A percentile compares a stretch with the other conserved stretches of the same genome.
Conservation (phyloP, 768 basidiomycete species). For the Lactarius evosmus region DNA sequence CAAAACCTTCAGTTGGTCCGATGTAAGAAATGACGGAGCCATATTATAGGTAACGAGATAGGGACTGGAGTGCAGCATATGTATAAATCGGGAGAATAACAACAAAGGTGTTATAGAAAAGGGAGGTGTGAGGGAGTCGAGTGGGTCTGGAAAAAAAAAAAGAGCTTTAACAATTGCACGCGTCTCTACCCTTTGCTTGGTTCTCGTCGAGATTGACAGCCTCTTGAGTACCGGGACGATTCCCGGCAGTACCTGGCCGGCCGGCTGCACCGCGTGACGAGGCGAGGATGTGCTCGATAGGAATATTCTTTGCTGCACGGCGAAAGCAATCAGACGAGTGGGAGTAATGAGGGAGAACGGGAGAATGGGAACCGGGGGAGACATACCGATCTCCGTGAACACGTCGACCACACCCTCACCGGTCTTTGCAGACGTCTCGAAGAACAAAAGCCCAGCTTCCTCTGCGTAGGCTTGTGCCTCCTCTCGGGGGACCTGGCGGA, state of each 20-base stretch:
- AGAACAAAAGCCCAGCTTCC: constrained; percentile 92
- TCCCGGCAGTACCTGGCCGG: constrained; percentile 55
- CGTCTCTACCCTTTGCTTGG: constrained; percentile 63
- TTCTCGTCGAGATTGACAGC: constrained; percentile 71
- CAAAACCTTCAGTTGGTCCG: constrained; percentile 27
- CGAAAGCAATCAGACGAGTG: neutral
- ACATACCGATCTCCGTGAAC: constrained; percentile 95
- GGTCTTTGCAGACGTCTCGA: constrained; percentile 97
- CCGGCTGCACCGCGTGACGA: constrained; percentile 69
- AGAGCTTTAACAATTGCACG: constrained; percentile 69
- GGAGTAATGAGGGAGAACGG: neutral
- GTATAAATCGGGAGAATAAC: constrained; percentile 28
- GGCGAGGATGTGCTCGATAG: constrained; percentile 92
- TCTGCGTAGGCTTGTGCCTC: constrained; percentile 96
- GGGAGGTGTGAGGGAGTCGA: constrained; percentile 9
- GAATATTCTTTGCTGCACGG: constrained; percentile 68
- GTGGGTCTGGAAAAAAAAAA: neutral
- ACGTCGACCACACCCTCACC: constrained; percentile 94
- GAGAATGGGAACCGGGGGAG: neutral
- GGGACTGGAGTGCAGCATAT: constrained; percentile 27
- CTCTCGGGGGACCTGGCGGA: constrained; percentile 88
- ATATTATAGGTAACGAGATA: constrained; percentile 29
- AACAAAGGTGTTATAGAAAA: constrained; percentile 14
- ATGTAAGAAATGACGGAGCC: constrained; percentile 28
- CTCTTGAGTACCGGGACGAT: constrained; percentile 50